Evolutionary conservation across 139 green algal species (phyloP), one percentile per base, ranked within the genome.

Genomic region (Coccomyxa sp.): DNA sequence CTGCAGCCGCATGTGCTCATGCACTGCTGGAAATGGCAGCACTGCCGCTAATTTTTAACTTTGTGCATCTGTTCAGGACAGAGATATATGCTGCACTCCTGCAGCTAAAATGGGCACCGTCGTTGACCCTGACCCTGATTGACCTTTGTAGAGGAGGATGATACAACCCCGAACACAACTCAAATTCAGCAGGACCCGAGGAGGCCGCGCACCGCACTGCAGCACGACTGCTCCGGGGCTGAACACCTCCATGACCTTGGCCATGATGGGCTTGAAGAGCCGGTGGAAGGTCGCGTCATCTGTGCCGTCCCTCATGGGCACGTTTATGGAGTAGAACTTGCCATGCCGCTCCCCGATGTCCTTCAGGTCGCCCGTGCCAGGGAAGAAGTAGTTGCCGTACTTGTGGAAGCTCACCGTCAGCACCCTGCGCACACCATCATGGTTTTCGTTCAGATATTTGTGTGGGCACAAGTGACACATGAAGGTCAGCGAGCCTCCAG

Each of bases 371-470:
- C 94, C 94, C 0, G 94, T 97, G 21, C 95, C 94, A 0, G 95
- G 95, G 79, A 97, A 98, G 87, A 96, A 97, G 67, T 87, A 89
- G 71, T 96, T 89, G 27, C 93, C 96, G 81, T 96, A 95, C 85
- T 98, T 96, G 89, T 99, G 97, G 87, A 99, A 98, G 67, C 90
- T 96, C 21, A 98, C 92, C 38, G 93, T 98, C 95, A 99, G 95
- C 10, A 98, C 95, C 59, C 93, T 89, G 86, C 28, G 68, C 15
- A 74, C 63, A 67, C 16, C 10, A 66, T 14, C 57, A 79, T 13
- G 3, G 51, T 1, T 10, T 51, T 10, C 78, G 51, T 32, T 13
- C 25, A 18, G 77, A 31, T 4, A 13, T 10, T n/a, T 30, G 67
- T n/a, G 4, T 76, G 25, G 27, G 67, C 67, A 76, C 38, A 51